Percentiles rank a stretch among this genome's conserved stretches.
phyloP scores from a whole-genome alignment of 106 monocot genomes.

The Narthecium ossifragum region DNA sequence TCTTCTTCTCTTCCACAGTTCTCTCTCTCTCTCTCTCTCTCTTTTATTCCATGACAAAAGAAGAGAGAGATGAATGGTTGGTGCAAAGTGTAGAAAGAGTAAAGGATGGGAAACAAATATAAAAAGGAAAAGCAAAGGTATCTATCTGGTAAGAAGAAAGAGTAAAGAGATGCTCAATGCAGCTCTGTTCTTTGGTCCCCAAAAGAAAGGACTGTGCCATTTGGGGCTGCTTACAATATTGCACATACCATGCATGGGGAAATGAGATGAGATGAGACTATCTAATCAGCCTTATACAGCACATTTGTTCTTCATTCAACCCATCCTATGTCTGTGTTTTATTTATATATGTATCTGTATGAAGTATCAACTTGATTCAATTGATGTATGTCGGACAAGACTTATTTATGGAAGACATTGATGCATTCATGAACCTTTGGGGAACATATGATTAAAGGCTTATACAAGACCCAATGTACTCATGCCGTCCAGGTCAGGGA shows the following conservation, averaged over 20 bases:
- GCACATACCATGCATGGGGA: neutral
- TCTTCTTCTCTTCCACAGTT: conserved; percentile 3
- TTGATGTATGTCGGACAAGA: too few species aligned
- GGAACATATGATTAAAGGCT: too few species aligned
- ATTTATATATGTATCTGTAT: neutral
- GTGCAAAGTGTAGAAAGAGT: neutral
- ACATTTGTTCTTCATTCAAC: neutral
- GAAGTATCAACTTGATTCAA: neutral
- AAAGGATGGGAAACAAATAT: neutral
- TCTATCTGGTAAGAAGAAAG: conserved; percentile 9
- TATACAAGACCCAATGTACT: neutral
- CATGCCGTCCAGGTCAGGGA: neutral
- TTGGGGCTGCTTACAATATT: neutral
- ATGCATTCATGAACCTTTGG: too few species aligned
- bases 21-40: neutral
- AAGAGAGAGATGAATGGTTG: neutral
- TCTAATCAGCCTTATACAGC: neutral
- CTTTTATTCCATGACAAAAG: too few species aligned
- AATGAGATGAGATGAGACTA: neutral
- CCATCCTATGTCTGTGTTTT: neutral
- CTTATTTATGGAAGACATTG: too few species aligned
- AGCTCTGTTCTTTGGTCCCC: conserved; percentile 15
- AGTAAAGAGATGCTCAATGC: neutral
- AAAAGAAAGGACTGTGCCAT: conserved; percentile 8
- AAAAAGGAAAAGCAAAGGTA: conserved; percentile 11